phyloP scores from a whole-genome alignment of 176 grass and related monocot species.

The Hyparrhenia diplandra region DNA sequence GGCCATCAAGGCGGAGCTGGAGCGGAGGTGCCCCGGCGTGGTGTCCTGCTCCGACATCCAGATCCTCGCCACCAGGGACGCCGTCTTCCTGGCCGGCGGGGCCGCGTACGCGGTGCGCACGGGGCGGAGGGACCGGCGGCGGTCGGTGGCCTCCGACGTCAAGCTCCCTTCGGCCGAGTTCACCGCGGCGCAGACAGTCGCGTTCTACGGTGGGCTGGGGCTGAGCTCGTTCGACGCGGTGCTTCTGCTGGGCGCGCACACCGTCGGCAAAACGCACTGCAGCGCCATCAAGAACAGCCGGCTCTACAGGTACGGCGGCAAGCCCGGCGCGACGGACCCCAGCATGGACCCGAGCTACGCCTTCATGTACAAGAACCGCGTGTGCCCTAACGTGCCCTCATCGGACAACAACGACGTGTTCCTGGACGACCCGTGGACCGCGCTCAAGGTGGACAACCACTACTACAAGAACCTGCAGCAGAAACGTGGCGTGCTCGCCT shows the following conservation, averaged over 20 bases:
- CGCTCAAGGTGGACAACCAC: slow-evolving; percentile 39
- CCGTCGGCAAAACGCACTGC: slow-evolving; percentile 49
- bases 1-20: slow-evolving; percentile 36
- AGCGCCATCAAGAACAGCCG: slow-evolving; percentile 22
- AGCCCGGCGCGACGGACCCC: slow-evolving; percentile 22
- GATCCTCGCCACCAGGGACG: slow-evolving; percentile 43
- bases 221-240: slow-evolving; percentile 42
- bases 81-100: slow-evolving; percentile 36
- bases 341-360: background rate
- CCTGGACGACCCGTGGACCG: slow-evolving; percentile 33
- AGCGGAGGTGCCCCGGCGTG: slow-evolving; percentile 23
- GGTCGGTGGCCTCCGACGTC: background rate
- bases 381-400: slow-evolving; percentile 30
- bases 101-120: slow-evolving; percentile 29
- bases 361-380: slow-evolving; percentile 4
- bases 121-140: slow-evolving; percentile 32
- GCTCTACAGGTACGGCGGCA: slow-evolving; percentile 48
- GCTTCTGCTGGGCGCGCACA: slow-evolving; percentile 49
- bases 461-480: slow-evolving; percentile 46
- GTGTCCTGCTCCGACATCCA: slow-evolving; percentile 47
- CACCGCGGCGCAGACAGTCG: slow-evolving; percentile 25
- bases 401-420: slow-evolving; percentile 23
- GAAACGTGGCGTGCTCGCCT: slow-evolving; percentile 26
- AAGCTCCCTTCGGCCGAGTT: slow-evolving; percentile 17
- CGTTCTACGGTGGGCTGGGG: slow-evolving; percentile 21